A percentile compares a stretch with the other conserved stretches of the same genome.
Conservation (phyloP, 2,329 filamentous ascomycete species). For the Xylaria sp. region DNA sequence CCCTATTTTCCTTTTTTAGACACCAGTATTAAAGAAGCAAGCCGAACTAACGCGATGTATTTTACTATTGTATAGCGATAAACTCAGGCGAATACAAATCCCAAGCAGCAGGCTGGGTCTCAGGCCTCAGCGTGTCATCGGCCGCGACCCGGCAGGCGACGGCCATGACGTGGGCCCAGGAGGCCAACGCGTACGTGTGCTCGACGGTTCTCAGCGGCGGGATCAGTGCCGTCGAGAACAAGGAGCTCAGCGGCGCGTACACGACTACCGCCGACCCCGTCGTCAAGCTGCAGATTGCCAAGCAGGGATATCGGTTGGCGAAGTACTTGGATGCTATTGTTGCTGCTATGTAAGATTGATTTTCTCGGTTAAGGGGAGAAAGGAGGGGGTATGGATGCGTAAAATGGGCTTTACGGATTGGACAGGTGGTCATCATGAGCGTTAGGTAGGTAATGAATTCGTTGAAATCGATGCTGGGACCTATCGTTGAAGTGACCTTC, state of each 20-base stretch:
- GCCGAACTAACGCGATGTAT: not conserved
- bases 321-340: conserved; percentile 52
- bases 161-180: conserved; percentile 55
- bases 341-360: conserved; percentile 36
- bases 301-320: conserved; percentile 56
- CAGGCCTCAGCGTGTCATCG: conserved; percentile 50
- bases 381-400: not conserved
- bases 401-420: not conserved
- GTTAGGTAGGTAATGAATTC: not conserved
- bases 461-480: not conserved
- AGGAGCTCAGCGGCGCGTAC: conserved; percentile 56
- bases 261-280: conserved; percentile 54
- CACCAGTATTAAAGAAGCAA: conserved; percentile 8
- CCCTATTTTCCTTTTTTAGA: not conserved
- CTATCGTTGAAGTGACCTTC: not conserved
- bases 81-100: conserved; percentile 53
- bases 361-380: not conserved
- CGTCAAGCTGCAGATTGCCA: conserved; percentile 58
- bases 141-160: conserved; percentile 45
- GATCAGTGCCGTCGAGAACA: conserved; percentile 52
- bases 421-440: not conserved
- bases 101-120: conserved; percentile 52
- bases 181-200: conserved; percentile 58
- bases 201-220: conserved; percentile 56
- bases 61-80: conserved; percentile 46